These are phyloP conservation scores for Alternaria sp. DNA, from an alignment of 2,329 filamentous ascomycete genomes.

Conservation along the genomic window DNA sequence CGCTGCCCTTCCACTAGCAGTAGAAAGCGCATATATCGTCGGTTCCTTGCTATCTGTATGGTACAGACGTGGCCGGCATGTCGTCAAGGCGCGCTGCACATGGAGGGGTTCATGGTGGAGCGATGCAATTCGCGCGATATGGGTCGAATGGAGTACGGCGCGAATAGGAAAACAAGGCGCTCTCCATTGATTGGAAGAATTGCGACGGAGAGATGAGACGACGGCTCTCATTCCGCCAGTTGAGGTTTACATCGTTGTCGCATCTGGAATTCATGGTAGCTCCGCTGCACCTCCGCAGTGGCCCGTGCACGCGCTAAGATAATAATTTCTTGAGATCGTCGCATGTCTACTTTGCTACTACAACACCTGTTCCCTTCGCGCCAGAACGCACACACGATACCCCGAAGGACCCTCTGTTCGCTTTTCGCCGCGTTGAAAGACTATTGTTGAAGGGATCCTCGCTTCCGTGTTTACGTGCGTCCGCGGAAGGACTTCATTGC, in stretches of 20 bases:
- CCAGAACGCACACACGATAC: background rate
- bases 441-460: background rate
- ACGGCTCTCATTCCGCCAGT: constrained; percentile 45
- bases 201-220: constrained; percentile 24
- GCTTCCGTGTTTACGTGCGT: background rate
- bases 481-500: background rate
- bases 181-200: background rate
- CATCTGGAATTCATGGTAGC: background rate
- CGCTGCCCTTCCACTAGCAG: constrained; percentile 81
- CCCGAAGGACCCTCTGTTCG: background rate
- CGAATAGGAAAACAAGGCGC: background rate
- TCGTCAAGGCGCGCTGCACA: constrained; percentile 23
- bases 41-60: constrained; percentile 31
- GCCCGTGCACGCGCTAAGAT: constrained; percentile 12
- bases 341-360: background rate
- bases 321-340: constrained; percentile 18
- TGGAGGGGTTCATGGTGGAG: constrained; percentile 4
- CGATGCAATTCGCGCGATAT: background rate
- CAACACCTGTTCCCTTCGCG: constrained; percentile 5
- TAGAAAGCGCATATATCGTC: constrained; percentile 93
- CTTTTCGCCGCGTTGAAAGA: background rate
- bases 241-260: constrained; percentile 23
- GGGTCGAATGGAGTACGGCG: background rate
- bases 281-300: constrained; percentile 10
- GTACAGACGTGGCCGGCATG: constrained; percentile 13